Percentiles rank a stretch among this genome's conserved stretches.
Evolutionary conservation across 2,329 filamentous ascomycete genomes (phyloP).

Genomic region (Trichoderma semiorbis): DNA sequence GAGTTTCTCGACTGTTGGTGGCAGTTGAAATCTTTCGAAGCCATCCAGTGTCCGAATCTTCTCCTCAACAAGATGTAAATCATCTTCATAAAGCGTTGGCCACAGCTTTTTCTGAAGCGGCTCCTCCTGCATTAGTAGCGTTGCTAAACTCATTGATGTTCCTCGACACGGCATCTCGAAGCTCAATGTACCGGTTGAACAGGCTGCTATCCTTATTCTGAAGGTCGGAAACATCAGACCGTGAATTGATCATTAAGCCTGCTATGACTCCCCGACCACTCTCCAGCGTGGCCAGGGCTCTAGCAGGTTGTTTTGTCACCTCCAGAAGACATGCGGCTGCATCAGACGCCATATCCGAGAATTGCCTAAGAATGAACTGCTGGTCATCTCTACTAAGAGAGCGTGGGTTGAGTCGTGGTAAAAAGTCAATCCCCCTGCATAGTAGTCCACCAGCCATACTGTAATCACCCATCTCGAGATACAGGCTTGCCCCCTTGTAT

Average conservation of each 20-base stretch:
- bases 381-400: too few relatives aligned
- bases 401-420: too few relatives aligned
- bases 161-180: background rate
- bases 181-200: background rate
- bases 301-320: background rate
- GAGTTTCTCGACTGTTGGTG: too few relatives aligned
- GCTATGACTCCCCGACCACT: background rate
- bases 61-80: background rate
- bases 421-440: too few relatives aligned
- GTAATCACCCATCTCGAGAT: too few relatives aligned
- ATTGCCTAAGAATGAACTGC: too few relatives aligned
- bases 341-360: too few relatives aligned
- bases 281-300: background rate
- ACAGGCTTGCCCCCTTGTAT: too few relatives aligned
- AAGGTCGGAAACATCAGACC: background rate
- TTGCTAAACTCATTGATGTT: background rate
- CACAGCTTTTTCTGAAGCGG: background rate
- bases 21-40: background rate
- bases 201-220: background rate
- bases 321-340: background rate
- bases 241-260: background rate
- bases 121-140: background rate
- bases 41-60: background rate
- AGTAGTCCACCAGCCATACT: too few relatives aligned
- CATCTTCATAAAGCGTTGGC: background rate